Evolutionary conservation across 345 rosid genomes (phyloP).

Genomic region (Noccaea bulbosa): DNA sequence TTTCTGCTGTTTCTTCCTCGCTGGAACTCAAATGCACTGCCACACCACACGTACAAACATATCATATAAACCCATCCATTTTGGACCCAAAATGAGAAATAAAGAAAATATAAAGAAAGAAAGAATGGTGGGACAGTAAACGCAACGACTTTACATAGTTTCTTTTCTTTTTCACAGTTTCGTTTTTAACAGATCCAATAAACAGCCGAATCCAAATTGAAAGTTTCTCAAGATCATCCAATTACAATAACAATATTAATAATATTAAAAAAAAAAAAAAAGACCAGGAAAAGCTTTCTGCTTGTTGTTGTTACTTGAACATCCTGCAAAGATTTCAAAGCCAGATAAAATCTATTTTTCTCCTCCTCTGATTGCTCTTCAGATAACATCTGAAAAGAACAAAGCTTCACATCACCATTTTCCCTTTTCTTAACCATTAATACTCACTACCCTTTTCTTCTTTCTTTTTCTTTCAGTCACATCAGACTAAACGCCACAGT

Average conservation of each 20-base stretch:
- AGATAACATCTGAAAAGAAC: slow-evolving; percentile 25
- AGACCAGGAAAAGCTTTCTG: slow-evolving; percentile 27
- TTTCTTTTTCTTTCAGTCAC: slow-evolving; percentile 32
- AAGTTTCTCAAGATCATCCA: slow-evolving; percentile 34
- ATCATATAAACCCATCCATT: too few relatives aligned
- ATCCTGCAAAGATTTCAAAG: slow-evolving; percentile 34
- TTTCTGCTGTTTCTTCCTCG: too few relatives aligned
- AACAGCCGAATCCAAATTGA: slow-evolving; percentile 37
- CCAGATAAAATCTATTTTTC: slow-evolving; percentile 24
- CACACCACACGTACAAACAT: too few relatives aligned
- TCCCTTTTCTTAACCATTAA: not conserved
- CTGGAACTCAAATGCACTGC: too few relatives aligned
- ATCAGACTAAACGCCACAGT: slow-evolving; percentile 32
- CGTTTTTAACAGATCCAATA: slow-evolving; percentile 15
- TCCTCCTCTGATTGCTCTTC: slow-evolving; percentile 26
- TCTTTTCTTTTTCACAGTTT: slow-evolving; percentile 38
- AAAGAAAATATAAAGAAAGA: not conserved
- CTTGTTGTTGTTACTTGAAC: slow-evolving; percentile 27
- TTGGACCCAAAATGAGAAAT: not conserved
- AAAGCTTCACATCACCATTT: slow-evolving; percentile 27
- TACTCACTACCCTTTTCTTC: slow-evolving; percentile 32
- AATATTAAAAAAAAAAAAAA: not conserved
- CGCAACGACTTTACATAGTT: slow-evolving; percentile 6
- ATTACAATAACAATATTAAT: slow-evolving; percentile 25
- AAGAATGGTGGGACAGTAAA: slow-evolving; percentile 22